Evolutionary conservation across 129 eudicot genomes (phyloP).

Genomic region (Logfia minima): DNA sequence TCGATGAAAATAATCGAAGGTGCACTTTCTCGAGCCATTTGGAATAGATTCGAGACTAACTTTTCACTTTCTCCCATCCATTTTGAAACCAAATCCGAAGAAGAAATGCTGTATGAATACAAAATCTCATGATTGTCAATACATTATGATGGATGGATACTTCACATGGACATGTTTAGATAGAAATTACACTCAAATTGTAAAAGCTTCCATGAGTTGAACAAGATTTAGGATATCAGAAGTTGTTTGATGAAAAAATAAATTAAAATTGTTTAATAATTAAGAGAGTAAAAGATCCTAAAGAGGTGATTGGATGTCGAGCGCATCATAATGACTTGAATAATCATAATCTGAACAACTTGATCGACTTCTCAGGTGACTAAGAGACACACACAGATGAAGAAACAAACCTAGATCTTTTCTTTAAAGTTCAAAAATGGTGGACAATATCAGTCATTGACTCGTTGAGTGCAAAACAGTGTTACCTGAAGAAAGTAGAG

Average conservation of each 20-base stretch:
- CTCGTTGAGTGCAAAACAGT: not conserved
- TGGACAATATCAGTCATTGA: not conserved
- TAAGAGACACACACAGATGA: not conserved
- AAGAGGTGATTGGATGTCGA: not conserved
- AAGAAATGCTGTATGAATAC: conserved; percentile 48
- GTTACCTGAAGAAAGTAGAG: conserved; percentile 57
- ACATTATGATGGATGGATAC: not conserved
- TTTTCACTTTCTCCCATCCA: conserved; percentile 88
- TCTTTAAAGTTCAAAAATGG: not conserved
- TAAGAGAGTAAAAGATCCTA: not conserved
- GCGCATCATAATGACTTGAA: not conserved
- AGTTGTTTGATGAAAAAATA: not conserved
- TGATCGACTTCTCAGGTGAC: not conserved
- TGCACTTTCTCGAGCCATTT: conserved; percentile 74
- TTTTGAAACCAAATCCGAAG: conserved; percentile 70
- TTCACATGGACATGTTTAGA: conserved; percentile 11
- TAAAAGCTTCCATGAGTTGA: not conserved
- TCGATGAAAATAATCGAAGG: conserved; percentile 71
- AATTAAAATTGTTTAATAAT: not conserved
- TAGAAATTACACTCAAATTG: conserved; percentile 3
- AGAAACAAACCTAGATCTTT: not conserved
- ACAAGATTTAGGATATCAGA: not conserved
- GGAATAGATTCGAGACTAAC: conserved; percentile 62
- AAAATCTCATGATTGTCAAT: conserved; percentile 18
- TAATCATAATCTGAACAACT: not conserved